phyloP scores from a whole-genome alignment of 106 monocot species.

The Hemerocallis citrina region DNA sequence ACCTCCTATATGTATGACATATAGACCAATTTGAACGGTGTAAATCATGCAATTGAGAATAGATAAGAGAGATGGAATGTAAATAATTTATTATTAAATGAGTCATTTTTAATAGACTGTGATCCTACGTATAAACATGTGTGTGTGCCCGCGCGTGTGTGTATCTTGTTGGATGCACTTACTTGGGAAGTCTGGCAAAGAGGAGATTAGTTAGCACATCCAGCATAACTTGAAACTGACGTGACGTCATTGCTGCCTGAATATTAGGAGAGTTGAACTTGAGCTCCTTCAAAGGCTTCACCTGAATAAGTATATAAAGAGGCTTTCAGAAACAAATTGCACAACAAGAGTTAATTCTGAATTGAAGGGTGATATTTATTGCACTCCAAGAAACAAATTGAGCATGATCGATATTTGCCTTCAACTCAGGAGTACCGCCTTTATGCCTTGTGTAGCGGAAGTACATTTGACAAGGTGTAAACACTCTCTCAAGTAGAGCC shows the following conservation, averaged over 20 bases:
- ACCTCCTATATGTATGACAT: too few species aligned
- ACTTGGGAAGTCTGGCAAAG: slow-evolving; percentile 92
- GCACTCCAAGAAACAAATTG: background rate
- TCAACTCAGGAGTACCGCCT: slow-evolving; percentile 89
- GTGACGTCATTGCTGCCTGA: slow-evolving; percentile 93
- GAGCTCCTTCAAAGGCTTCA: slow-evolving; percentile 95
- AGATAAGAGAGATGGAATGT: too few species aligned
- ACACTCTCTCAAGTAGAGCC: slow-evolving; percentile 95
- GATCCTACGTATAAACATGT: too few species aligned
- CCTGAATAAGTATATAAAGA: slow-evolving; percentile 29
- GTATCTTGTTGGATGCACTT: slow-evolving; percentile 8
- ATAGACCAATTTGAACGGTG: too few species aligned
- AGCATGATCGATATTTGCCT: slow-evolving; percentile 36
- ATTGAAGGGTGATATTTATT: background rate
- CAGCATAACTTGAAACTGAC: slow-evolving; percentile 97
- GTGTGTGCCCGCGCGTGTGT: background rate
- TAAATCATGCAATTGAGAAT: too few species aligned
- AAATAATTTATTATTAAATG: too few species aligned
- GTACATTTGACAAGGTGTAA: slow-evolving; percentile 98
- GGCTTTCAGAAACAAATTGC: background rate
- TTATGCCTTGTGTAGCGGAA: slow-evolving; percentile 95
- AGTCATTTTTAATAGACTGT: too few species aligned
- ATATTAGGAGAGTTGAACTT: slow-evolving; percentile 94
- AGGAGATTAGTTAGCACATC: slow-evolving; percentile 94
- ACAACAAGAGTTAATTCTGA: slow-evolving; percentile 2